Evolutionary conservation across 352 stramenopile species (phyloP), one percentile per base, ranked within the genome.

Genomic region (Paralagenidium karlingii): DNA sequence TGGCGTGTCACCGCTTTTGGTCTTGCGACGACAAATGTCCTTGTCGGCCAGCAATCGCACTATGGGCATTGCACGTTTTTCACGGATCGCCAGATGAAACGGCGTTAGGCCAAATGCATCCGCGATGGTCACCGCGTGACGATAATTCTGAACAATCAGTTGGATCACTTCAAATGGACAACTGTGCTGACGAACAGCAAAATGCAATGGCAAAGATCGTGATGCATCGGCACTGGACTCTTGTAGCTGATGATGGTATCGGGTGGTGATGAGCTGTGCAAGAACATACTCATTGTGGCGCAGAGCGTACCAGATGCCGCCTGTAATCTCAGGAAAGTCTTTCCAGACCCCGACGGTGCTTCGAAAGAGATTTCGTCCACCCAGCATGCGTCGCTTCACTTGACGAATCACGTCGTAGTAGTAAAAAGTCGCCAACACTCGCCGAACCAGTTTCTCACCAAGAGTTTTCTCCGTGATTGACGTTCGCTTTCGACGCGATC

Each of bases 101-200:
- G 73, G 73, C 9, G 64, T 81, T 47, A 79, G 73, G 6, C 64
- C 68, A 39, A 68, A 75, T 13, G 54, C 57, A 44, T 86, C 71
- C 3, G 22, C 33, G 8, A 52, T 40, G n/a, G 15, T 13, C 24
- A 78, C 45, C 5, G 64, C 73, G 3, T 80, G 62, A 0, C 32
- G 41, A 30, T 68, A 67, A 0, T 59, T 67, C 3, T 50, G 5
- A 1, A 62, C 58, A n/a, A 86, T 58, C 0, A 51, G 42, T 5
- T 43, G 38, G 19, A 82, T 36, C 3, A 81, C 51, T 18, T 38
- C 10, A 7, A 70, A 34, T 1, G 52, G 42, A 4, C 71, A 63
- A 2, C 48, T 28, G 1, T 45, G n/a, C 24, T 80, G 40, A 3
- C 63, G 63, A 11, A 82, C 47, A 11, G 59, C 65, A 34, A 70